Percentiles rank a stretch among this genome's conserved stretches.
Conservation (phyloP, 1,139 yeast genomes). For the Saccharomyces uvarum region DNA sequence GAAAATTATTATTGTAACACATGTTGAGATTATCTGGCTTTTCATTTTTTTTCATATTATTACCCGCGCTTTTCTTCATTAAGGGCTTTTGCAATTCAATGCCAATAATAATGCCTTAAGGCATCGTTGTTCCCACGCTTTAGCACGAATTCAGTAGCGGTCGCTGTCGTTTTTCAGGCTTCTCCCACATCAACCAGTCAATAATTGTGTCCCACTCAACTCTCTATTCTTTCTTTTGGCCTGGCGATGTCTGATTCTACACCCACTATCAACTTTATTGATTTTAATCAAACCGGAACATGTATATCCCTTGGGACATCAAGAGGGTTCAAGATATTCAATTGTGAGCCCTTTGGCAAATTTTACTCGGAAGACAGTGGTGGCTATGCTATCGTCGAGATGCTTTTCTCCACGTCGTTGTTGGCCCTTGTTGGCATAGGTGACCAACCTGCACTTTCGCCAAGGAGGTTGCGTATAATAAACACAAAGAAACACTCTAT, state of each 20-base stretch:
- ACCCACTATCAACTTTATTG: constrained; percentile 34
- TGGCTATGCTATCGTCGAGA: constrained; percentile 70
- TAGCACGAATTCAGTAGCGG: not conserved
- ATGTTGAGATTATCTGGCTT: not conserved
- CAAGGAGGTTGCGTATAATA: constrained; percentile 69
- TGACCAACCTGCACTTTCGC: constrained; percentile 70
- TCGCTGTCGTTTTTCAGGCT: not conserved
- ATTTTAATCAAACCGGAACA: constrained; percentile 85
- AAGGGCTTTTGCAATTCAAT: not conserved
- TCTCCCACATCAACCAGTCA: not conserved
- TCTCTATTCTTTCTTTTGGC: not conserved
- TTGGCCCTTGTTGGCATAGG: constrained; percentile 85
- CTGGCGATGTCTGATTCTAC: constrained; percentile 13
- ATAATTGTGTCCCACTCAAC: not conserved
- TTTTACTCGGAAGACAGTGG: constrained; percentile 55
- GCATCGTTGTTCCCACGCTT: not conserved
- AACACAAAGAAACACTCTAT: constrained; percentile 71
- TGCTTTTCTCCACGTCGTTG: constrained; percentile 84
- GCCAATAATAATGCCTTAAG: not conserved
- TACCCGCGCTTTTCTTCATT: not conserved
- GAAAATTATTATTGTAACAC: not conserved
- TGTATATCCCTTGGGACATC: constrained; percentile 79
- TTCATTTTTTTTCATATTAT: not conserved
- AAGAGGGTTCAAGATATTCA: constrained; percentile 74
- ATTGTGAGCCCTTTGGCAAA: constrained; percentile 83